Evolutionary conservation across 441 rosid species (phyloP), one percentile per base, ranked within the genome.

Genomic region (Euphorbia neoarborescens): DNA sequence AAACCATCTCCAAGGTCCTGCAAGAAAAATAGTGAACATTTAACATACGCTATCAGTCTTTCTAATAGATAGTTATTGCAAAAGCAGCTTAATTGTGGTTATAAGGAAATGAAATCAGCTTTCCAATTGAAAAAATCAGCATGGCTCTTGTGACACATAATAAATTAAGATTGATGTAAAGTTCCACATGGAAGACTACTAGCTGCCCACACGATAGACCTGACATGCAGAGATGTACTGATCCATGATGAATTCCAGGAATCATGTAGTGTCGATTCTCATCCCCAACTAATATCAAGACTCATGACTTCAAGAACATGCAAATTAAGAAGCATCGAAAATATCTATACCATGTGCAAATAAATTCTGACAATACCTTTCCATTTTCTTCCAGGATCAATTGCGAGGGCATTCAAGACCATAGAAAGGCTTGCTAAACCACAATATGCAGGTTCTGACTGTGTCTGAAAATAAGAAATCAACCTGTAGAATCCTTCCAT

Each of bases 1-100:
- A 76, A 93, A 93, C 98, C 98, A 93, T 84, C 98, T 88, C 97
- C 97, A 93, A 38, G 98, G 97, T 75, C 98, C 98, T 93, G 72
- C 22, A 73, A 72, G n/a, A 48, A 74, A 70, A 74, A 17, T 59
- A 56, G 75, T 14, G 40, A 46, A 59, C 65, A 22, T 50, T 61
- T 8, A 25, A 62, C 3, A 19, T 6, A 24, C 2, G 11, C 5
- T 51, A 27, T 60, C 13, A 62, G 28, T 30, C 62, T 58, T 58
- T 27, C 62, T 28, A 17, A 32, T 28, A 58, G 62, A 3, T 20
- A 58, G 6, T 51, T 12, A 13, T 66, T 30, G 6, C 35, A 50
- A 4, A 51, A 44, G 32, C 13, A 66, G 60, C 70, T 50, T 30
- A 66, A 28, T 11, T 8, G 25, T 30, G 20, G 22, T 12, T 11